phyloP scores from a whole-genome alignment of 768 basidiomycete species.

The Leccinum boreale region DNA sequence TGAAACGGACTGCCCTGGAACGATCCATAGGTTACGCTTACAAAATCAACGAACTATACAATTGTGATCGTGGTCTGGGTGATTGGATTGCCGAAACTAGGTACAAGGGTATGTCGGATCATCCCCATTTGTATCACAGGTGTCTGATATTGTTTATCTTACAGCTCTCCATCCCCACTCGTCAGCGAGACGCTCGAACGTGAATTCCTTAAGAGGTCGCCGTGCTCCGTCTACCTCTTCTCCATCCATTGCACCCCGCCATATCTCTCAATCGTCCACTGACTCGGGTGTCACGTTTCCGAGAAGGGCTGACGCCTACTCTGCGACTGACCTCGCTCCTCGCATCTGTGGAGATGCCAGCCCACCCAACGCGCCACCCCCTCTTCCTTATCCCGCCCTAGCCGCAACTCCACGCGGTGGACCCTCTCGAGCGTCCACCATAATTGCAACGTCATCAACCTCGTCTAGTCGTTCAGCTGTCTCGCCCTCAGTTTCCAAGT shows the following conservation, averaged over 20 bases:
- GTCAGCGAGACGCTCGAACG: constrained; percentile 26
- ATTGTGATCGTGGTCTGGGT: constrained; percentile 69
- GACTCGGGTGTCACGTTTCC: constrained; percentile 80
- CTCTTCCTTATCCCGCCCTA: constrained; percentile 75
- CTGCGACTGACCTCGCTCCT: constrained; percentile 70
- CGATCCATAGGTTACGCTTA: constrained; percentile 69
- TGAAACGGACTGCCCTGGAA: constrained; percentile 56
- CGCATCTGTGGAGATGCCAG: constrained; percentile 44
- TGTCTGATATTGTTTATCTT: constrained; percentile 3
- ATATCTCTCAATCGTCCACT: constrained; percentile 68
- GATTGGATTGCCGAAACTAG: constrained; percentile 69
- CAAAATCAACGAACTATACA: constrained; percentile 80
- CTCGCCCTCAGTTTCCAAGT: constrained; percentile 40
- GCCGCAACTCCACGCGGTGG: constrained; percentile 35
- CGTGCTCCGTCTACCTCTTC: constrained; percentile 37
- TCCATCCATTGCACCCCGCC: constrained; percentile 55
- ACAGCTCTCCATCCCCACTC: constrained; percentile 21
- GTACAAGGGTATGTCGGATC: constrained; percentile 44
- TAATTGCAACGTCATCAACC: constrained; percentile 39
- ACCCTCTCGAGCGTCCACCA: constrained; percentile 30
- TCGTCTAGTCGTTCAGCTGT: constrained; percentile 47
- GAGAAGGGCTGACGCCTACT: constrained; percentile 70
- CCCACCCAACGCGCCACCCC: constrained; percentile 52
- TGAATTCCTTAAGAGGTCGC: constrained; percentile 20
- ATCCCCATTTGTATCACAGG: neutral